Conservation (phyloP, 2,329 filamentous ascomycete genomes). For the Fusarium sambucinum region DNA sequence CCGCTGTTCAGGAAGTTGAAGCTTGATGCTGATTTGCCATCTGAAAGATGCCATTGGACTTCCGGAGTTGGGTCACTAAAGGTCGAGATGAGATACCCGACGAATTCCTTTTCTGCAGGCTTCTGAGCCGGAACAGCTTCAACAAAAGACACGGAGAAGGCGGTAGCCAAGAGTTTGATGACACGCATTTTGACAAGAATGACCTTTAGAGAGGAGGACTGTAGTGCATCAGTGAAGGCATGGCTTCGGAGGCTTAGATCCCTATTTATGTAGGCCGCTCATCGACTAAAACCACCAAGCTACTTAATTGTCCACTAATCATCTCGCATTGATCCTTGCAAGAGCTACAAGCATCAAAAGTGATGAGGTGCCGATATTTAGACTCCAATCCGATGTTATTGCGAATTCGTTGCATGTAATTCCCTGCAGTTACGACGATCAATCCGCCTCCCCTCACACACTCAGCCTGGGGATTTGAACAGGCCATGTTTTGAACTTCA, state of each 20-base stretch:
- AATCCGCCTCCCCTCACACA: not conserved
- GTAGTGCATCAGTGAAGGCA: not conserved
- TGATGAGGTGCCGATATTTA: no score
- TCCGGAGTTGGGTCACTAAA: conserved; percentile 52
- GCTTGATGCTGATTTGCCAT: conserved; percentile 49
- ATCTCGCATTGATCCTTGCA: not conserved
- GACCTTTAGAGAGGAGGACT: not conserved
- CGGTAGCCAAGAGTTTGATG: conserved; percentile 8
- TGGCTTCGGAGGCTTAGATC: not conserved
- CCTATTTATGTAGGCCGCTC: not conserved
- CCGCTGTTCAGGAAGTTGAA: conserved; percentile 52
- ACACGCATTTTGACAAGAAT: conserved; percentile 6
- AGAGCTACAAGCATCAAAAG: not conserved
- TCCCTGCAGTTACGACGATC: conserved; percentile 3
- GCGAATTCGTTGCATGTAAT: not conserved
- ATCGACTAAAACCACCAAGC: not conserved
- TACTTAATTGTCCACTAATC: not conserved
- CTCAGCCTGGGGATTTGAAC: conserved; percentile 13
- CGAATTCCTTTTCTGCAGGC: conserved; percentile 22
- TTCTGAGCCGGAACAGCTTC: conserved; percentile 20
- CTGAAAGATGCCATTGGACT: conserved; percentile 52
- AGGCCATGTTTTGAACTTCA: conserved; percentile 1
- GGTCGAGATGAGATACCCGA: conserved; percentile 54
- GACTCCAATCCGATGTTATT: not conserved
- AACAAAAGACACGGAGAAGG: conserved; percentile 9